Conservation (phyloP, 108 stramenopile genomes). For the Fragilaria crotonensis region DNA sequence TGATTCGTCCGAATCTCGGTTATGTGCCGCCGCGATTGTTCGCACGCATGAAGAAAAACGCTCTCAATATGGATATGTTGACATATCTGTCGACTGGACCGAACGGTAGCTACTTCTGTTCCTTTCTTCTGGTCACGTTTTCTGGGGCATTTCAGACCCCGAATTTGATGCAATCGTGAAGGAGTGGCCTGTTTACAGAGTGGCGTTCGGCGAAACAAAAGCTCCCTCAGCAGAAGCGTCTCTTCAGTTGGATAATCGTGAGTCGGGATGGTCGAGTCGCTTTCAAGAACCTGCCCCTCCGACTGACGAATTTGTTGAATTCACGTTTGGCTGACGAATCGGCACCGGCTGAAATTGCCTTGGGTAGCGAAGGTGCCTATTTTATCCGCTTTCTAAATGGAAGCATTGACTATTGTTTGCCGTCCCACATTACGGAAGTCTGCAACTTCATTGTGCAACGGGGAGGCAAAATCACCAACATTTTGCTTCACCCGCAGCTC, state of each 20-base stretch:
- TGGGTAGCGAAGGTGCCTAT: constrained; percentile 63
- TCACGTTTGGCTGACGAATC: constrained; percentile 27
- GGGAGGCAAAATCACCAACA: constrained; percentile 34
- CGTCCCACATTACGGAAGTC: constrained; percentile 40
- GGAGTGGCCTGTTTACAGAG: constrained; percentile 57
- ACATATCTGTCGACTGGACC: constrained; percentile 60
- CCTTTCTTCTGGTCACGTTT: constrained; percentile 58
- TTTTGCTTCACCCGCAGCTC: constrained; percentile 38
- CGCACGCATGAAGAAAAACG: constrained; percentile 24
- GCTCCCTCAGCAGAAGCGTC: not conserved
- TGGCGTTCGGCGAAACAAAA: constrained; percentile 56
- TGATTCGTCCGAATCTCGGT: constrained; percentile 22
- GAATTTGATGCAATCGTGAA: constrained; percentile 45
- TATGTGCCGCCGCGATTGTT: constrained; percentile 27
- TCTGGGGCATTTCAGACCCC: constrained; percentile 55
- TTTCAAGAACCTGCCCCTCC: constrained; percentile 69
- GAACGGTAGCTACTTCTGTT: constrained; percentile 55
- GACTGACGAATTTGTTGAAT: constrained; percentile 45
- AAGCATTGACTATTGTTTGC: constrained; percentile 61
- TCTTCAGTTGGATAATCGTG: constrained; percentile 49
- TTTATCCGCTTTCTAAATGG: constrained; percentile 76
- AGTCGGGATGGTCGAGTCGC: constrained; percentile 55
- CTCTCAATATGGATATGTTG: constrained; percentile 17
- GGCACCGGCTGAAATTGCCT: constrained; percentile 61
- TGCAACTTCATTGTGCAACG: constrained; percentile 43